These are phyloP conservation scores for Cardamine resedifolia DNA, from an alignment of 345 rosid genomes.

Conservation along the genomic window DNA sequence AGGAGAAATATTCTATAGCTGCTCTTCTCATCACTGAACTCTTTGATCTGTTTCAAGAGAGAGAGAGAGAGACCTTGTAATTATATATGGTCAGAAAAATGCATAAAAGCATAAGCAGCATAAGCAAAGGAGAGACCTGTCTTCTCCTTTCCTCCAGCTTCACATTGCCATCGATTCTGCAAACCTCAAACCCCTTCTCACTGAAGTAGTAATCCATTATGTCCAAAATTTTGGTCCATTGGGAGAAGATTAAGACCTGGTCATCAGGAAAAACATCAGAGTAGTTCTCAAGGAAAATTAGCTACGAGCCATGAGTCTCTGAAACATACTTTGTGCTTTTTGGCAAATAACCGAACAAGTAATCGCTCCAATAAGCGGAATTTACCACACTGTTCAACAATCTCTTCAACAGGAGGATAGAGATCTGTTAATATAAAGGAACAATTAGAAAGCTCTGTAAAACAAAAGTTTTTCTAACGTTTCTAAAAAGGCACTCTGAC, in stretches of 20 bases:
- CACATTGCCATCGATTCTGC: slow-evolving; percentile 89
- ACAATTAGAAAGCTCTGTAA: slow-evolving; percentile 1
- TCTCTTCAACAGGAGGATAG: slow-evolving; percentile 81
- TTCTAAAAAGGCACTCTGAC: slow-evolving; percentile 10
- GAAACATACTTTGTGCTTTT: slow-evolving; percentile 71
- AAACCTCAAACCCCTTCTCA: slow-evolving; percentile 83
- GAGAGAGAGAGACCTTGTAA: slow-evolving; percentile 6
- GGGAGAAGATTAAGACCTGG: slow-evolving; percentile 87
- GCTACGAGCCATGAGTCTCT: slow-evolving; percentile 1
- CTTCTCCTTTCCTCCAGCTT: slow-evolving; percentile 73
- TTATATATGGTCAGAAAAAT: background rate
- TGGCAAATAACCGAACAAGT: slow-evolving; percentile 59
- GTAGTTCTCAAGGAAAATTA: slow-evolving; percentile 9
- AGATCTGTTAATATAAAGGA: slow-evolving; percentile 44
- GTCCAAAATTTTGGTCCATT: slow-evolving; percentile 86
- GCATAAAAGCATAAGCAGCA: background rate
- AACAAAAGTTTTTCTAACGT: background rate
- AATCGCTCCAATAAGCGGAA: slow-evolving; percentile 77
- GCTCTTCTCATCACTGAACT: slow-evolving; percentile 77
- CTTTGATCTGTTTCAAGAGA: slow-evolving; percentile 57
- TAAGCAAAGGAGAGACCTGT: slow-evolving; percentile 54
- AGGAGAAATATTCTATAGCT: slow-evolving; percentile 69
- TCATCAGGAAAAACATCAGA: slow-evolving; percentile 28
- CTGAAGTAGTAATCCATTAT: slow-evolving; percentile 95
- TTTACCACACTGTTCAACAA: slow-evolving; percentile 90